Conservation (phyloP, 2,329 filamentous ascomycete genomes). For the Ophiocordyceps robertsii region DNA sequence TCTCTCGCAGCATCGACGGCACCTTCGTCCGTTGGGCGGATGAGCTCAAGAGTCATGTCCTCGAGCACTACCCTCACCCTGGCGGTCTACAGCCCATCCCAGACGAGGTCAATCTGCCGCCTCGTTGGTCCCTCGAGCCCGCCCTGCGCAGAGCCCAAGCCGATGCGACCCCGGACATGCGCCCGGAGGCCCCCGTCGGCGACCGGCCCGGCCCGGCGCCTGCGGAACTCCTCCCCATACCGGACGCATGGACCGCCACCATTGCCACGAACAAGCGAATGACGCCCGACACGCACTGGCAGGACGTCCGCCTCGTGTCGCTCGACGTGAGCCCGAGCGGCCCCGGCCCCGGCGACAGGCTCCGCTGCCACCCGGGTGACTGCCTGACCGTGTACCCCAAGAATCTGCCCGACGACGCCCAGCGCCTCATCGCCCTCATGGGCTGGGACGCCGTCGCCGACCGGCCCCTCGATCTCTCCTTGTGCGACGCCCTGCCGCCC, state of each 20-base stretch:
- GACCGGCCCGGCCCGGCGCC: no score
- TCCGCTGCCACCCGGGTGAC: conserved; percentile 55
- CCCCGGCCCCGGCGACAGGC: conserved; percentile 6
- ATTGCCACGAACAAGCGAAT: conserved; percentile 57
- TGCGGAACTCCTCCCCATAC: conserved; percentile 37
- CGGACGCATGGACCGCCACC: conserved; percentile 39
- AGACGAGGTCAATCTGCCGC: conserved; percentile 58
- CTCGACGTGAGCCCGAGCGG: conserved; percentile 31
- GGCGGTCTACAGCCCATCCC: conserved; percentile 56
- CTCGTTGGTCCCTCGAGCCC: conserved; percentile 42
- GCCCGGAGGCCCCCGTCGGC: no score
- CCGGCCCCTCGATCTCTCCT: conserved; percentile 40
- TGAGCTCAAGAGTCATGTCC: conserved; percentile 50
- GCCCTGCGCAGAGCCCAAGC: conserved; percentile 6
- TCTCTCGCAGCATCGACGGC: conserved; percentile 56
- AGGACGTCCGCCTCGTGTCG: conserved; percentile 77
- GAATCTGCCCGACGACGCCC: conserved; percentile 73
- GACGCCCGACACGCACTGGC: conserved; percentile 71
- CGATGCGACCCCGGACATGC: neutral
- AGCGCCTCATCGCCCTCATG: conserved; percentile 66
- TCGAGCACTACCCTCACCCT: conserved; percentile 56
- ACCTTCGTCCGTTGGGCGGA: conserved; percentile 68
- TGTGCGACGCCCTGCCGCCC: conserved; percentile 16
- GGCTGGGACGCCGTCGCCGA: conserved; percentile 66
- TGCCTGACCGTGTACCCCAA: conserved; percentile 74